phyloP scores from a whole-genome alignment of 2,329 filamentous ascomycete species.

The Hortaea werneckii region DNA sequence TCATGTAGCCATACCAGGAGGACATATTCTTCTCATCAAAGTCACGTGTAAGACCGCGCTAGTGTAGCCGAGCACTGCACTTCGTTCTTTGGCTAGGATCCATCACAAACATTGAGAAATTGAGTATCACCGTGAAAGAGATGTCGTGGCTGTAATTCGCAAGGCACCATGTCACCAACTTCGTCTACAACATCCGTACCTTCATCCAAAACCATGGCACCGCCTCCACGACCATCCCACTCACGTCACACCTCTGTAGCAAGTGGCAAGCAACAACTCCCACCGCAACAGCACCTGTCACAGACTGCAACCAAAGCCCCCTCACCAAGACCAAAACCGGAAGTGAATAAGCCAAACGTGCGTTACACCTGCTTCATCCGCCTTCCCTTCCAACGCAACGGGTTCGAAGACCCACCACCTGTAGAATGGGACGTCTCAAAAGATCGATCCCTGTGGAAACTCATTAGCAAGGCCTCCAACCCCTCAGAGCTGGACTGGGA shows the following conservation, averaged over 20 bases:
- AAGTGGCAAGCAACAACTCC: not conserved
- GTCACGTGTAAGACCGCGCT: not conserved
- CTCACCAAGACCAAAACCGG: not conserved
- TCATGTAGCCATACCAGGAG: not conserved
- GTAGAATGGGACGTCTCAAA: constrained; percentile 83
- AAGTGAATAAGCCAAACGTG: constrained; percentile 3
- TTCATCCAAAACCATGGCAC: not conserved
- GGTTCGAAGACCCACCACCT: constrained; percentile 82
- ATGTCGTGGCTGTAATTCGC: too few species aligned
- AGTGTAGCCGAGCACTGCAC: not conserved
- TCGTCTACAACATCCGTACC: constrained; percentile 8
- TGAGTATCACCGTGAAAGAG: too few species aligned
- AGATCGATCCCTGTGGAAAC: constrained; percentile 81
- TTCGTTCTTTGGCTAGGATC: not conserved
- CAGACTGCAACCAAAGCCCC: not conserved
- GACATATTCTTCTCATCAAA: not conserved
- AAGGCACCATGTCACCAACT: constrained; percentile 14
- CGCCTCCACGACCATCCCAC: constrained; percentile 6
- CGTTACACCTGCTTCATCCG: constrained; percentile 70
- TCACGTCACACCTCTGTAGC: constrained; percentile 15
- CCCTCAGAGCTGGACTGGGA: constrained; percentile 67
- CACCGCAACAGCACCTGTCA: not conserved
- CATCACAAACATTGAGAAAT: not conserved
- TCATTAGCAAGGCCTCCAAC: constrained; percentile 71
- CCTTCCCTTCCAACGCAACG: constrained; percentile 76